Base-by-base conservation (phyloP, 2,329 filamentous ascomycete species). In the Septoria linicola region DNA sequence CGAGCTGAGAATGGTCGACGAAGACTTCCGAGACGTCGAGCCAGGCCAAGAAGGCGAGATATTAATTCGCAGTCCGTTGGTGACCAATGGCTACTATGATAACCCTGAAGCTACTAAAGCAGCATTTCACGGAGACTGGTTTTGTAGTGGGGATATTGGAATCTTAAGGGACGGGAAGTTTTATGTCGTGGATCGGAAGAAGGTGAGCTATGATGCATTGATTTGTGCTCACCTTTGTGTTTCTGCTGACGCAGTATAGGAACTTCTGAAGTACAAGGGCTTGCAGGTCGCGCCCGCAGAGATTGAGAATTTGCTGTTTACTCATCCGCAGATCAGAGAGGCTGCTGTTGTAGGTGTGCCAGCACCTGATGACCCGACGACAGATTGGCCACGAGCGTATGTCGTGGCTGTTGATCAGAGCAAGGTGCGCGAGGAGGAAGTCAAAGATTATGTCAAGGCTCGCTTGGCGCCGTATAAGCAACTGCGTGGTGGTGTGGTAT, bases 61-160 rank as follows among this genome's bases (percentile, higher is more conserved):
- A 20, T 35, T 60, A 14, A 49, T 63, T 14, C 34, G 55, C 20
- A 55, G 54, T 49, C 50, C 54, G 30, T 44, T 74, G 3, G 70
- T 70, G 2, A 79, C 78, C 59, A 76, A 80, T 58, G 89, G 88
- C 0, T 95, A 95, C 63, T 77, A 87, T 59, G 87, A 89, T 62
- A 86, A 87, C 49, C 78, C 81, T 0, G 80, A 86, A 56, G 81
- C 83, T 4, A 89, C 88, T 2, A 76, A 74, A 2, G 83, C 87
- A 36, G 83, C 86, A 0, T 83, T 93, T 55, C 85, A 7, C 0
- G 88, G 93, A 57, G 89, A 88, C 1, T 96, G 83, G 75, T 95
- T 95, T 76, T 90, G 85, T 69, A 95, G 89, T 0, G 90, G 90
- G 1, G 91, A 96, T 63, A 83, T 96, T 23, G 88, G 88, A 1